Base-by-base conservation (phyloP, 371 early-diverging fungal species). In the Lichtheimia ramosa region DNA sequence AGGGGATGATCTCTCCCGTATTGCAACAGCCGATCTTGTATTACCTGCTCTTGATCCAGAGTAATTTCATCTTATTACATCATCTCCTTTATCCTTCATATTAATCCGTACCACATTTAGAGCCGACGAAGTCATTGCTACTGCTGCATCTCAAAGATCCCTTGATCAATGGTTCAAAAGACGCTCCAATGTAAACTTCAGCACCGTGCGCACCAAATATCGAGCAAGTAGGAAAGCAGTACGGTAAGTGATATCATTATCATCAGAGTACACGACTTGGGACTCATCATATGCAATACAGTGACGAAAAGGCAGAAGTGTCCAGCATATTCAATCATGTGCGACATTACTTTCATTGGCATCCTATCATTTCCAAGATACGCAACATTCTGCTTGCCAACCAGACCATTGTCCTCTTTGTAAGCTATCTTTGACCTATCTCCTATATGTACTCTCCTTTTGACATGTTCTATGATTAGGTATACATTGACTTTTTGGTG, bases 401-500 rank as follows among this genome's bases (percentile, higher is more conserved):
- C 24, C 61, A 54, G 15, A 63, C 54, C n/a, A 68, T 68, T 41
- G 61, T 68, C 12, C 57, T 63, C 15, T 63, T 68, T 54, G 68
- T 68, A 60, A 59, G 59, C 56, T 34, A 34, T 34, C 34, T 39
- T n/a, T 13, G 16, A 8, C 46, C 2, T 16, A 18, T 46, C 46
- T 10, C 46, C 46, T 14, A 5, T 46, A n/a, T 20, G 15, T 16
- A 14, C 21, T 14, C 12, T 4, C 5, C 12, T 41, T 15, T 23
- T 23, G 6, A 3, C 15, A 15, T 51, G 5, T 41, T 3, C 46
- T 53, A 5, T n/a, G 27, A 28, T 21, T 54, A 84, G 84, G 83
- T 84, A 27, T 78, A 82, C 54, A 68, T 77, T 42, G 85, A 85
- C 57, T 64, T 85, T 59, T 46, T 78, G 5, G 84, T 85, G 0